Evolutionary conservation across 1,139 yeast species (phyloP), one percentile per base, ranked within the genome.

Genomic region (Kodamaea arcana): DNA sequence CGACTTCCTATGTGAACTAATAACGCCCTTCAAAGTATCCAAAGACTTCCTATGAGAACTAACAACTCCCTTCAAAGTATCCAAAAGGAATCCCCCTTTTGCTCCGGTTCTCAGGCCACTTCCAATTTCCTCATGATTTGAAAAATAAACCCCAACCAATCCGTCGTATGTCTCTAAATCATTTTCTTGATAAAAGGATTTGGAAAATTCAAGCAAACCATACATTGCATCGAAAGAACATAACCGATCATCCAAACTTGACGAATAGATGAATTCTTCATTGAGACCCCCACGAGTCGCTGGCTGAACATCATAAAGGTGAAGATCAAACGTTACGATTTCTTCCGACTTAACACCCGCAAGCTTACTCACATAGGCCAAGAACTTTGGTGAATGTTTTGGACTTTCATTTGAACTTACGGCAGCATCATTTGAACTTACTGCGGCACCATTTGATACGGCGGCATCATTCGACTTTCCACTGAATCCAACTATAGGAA

Each of bases 61-160:
- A 14, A 47, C 43, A 10, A 47, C 18, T 24, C 44, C 39, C 23
- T 41, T 35, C 16, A 47, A 39, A 3, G 45, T 41, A 16, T 47
- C 50, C 16, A 40, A 33, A 21, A 60, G 44, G 17, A 60, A 47
- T 27, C 54, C 52, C 14, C 73, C 72, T 35, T 55, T 57, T 18
- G 67, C 69, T 14, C 75, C 75, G 9, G 70, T 64, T 42, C 72
- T 53, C 12, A 72, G 58, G 11, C 50, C 61, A 26, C 70, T 62
- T 4, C 75, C 75, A 27, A 68, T 59, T 41, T 69, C 75, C 45
- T 69, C 75, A 40, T 67, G 59, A 44, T 69, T 69, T 32, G 63
- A 62, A 34, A 69, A 58, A n/a, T 61, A 60, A 5, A 66, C 72
- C 15, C 63, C 51, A 14, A 59, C 51, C 33, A 65, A 60, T 1